Evolutionary conservation across 2,329 filamentous ascomycete species (phyloP).

Genomic region (Delphinella strobiligena): DNA sequence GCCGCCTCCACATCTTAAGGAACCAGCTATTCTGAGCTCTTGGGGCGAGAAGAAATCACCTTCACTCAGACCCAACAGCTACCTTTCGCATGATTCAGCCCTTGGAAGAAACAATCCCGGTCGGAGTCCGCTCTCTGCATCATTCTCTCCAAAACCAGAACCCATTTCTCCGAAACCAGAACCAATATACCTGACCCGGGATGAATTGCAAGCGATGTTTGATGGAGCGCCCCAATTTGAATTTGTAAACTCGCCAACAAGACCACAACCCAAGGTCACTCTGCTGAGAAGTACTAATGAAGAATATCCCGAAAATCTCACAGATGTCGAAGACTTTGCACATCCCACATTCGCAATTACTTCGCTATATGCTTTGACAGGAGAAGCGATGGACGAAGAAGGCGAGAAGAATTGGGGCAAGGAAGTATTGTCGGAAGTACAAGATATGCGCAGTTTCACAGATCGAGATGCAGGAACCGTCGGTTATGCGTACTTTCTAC

Average conservation of each 20-base stretch:
- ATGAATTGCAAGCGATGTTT: constrained; percentile 16
- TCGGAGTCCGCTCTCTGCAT: neutral
- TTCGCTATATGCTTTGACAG: constrained; percentile 3
- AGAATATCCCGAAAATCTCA: constrained; percentile 7
- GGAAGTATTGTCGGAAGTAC: constrained; percentile 28
- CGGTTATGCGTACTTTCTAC: constrained; percentile 35
- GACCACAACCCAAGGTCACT: constrained; percentile 12
- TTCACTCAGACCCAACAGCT: neutral
- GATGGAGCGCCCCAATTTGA: constrained; percentile 18
- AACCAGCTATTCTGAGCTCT: neutral
- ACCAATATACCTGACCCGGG: constrained; percentile 8
- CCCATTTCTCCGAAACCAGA: constrained; percentile 8
- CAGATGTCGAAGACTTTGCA: constrained; percentile 11
- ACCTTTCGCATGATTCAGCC: neutral
- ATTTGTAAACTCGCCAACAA: constrained; percentile 7
- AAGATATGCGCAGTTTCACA: constrained; percentile 35
- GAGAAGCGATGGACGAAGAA: neutral
- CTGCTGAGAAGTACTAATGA: constrained; percentile 5
- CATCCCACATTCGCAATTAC: constrained; percentile 13
- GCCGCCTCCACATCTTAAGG: neutral
- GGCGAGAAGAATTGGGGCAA: neutral
- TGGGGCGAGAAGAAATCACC: neutral
- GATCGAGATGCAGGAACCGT: constrained; percentile 35
- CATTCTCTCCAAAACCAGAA: neutral
- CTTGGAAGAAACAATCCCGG: neutral